Evolutionary conservation across 106 monocot genomes (phyloP).

Genomic region (Dendrobium nobile): DNA sequence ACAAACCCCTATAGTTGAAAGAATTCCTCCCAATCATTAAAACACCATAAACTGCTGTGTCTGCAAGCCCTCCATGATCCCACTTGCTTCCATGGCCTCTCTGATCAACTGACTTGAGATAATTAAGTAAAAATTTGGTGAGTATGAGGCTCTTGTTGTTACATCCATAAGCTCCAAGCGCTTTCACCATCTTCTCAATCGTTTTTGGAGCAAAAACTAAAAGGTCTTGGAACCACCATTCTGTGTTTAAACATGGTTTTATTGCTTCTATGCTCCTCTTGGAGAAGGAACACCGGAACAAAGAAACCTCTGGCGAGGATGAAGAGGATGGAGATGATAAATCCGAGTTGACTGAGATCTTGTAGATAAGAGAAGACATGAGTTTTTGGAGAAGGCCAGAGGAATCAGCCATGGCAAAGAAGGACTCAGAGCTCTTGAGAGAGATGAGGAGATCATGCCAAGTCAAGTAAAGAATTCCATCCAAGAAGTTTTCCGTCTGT

Average conservation of each 20-base stretch:
- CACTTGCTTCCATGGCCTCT: background rate
- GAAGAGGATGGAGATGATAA: constrained; percentile 19
- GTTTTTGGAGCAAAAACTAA: constrained; percentile 28
- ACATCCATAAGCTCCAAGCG: constrained; percentile 36
- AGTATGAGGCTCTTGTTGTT: constrained; percentile 59
- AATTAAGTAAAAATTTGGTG: constrained; percentile 65
- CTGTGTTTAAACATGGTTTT: constrained; percentile 11
- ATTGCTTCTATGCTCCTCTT: constrained; percentile 30
- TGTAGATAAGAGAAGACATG: constrained; percentile 39
- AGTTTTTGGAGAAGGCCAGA: constrained; percentile 51
- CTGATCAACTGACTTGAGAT: constrained; percentile 30
- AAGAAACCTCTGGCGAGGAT: constrained; percentile 42
- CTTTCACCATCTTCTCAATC: constrained; percentile 37
- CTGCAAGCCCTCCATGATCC: constrained; percentile 51
- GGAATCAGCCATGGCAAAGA: constrained; percentile 30
- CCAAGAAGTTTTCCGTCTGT: constrained; percentile 47
- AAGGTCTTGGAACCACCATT: constrained; percentile 82
- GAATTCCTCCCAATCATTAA: constrained; percentile 44
- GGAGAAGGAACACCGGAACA: constrained; percentile 25
- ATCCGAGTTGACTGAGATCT: constrained; percentile 51
- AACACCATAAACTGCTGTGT: constrained; percentile 76
- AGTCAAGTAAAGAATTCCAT: constrained; percentile 62
- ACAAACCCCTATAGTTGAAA: constrained; percentile 71
- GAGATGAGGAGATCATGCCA: constrained; percentile 52
- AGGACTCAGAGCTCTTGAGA: constrained; percentile 43